Evolutionary conservation across 2,329 filamentous ascomycete genomes (phyloP), one percentile per base, ranked within the genome.

Genomic region (Didymella exigua): DNA sequence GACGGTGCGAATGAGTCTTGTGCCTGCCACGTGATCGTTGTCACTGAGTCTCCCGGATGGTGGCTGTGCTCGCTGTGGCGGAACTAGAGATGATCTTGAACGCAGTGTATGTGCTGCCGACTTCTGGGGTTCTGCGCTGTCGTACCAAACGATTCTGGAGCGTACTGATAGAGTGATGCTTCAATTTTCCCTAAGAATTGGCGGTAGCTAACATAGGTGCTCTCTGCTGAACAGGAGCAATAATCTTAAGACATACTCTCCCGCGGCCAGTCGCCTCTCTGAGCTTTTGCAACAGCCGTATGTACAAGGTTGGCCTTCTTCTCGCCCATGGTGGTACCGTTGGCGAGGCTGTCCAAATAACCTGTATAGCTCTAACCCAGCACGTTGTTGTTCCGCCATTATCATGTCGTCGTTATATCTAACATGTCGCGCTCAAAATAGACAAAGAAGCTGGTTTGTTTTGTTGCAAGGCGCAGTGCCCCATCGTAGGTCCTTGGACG

Each of bases 371-470:
- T 61, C 54, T 51, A 52, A 58, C 49, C 43, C 58, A 59, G 57
- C 56, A 56, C 53, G 54, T 64, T 48, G 42, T 65, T 66, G 55
- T 72, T 63, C 67, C 60, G 60, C 70, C 63, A 64, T 73, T 61
- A 73, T 74, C 71, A 70, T 74, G 66, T 69, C 68, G 62, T 73
- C 69, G 60, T 74, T 65, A 73, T 63, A 65, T 71, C 60, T 65
- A 69, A 67, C 65, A 61, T 61, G 60, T 61, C 58, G 65, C 67
- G 67, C 69, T 72, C 63, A 61, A 70, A 68, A 68, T 67, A 62
- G 59, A 71, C 63, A 72, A 67, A 63, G 55, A 70, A 66, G 62
- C 54, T 54, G 53, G 54, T 49, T 58, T 59, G 52, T 62, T 50
- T 64, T 46, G 63, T 53, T 64, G 61, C 51, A 55, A 40, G 60